These are phyloP conservation scores for Penicillium sp. DNA, from an alignment of 2,329 filamentous ascomycete genomes.

Conservation along the genomic window DNA sequence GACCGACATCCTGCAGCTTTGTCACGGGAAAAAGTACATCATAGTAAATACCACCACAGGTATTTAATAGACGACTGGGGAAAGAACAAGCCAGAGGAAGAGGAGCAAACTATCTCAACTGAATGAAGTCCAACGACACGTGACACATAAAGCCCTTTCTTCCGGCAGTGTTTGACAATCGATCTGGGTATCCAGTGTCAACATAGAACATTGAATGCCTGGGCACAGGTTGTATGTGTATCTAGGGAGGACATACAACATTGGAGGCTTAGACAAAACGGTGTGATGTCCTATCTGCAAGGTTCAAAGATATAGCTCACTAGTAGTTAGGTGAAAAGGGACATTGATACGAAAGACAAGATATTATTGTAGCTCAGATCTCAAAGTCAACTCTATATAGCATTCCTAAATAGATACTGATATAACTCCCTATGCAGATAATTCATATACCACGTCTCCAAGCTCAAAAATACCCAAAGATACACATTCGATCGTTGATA, in stretches of 20 bases:
- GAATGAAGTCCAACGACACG: not conserved
- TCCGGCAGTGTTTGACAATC: not conserved
- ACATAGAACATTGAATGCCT: not conserved
- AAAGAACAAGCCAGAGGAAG: not conserved
- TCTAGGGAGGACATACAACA: not conserved
- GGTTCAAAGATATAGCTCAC: not conserved
- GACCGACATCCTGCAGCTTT: too few species aligned
- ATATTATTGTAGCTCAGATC: not conserved
- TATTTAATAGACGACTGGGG: not conserved
- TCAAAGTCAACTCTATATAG: not conserved
- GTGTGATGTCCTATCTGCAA: not conserved
- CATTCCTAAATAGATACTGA: not conserved
- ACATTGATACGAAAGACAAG: not conserved
- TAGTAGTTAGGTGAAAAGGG: not conserved
- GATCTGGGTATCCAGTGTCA: too few species aligned
- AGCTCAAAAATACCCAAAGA: not conserved
- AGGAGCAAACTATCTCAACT: not conserved
- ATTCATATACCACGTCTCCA: not conserved
- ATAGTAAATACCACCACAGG: not conserved
- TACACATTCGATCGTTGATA: not conserved
- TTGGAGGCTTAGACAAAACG: not conserved
- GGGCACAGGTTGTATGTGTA: not conserved
- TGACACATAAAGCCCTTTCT: not conserved
- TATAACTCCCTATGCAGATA: not conserved
- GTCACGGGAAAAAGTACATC: too few species aligned